A percentile compares a stretch with the other conserved stretches of the same genome.
Conservation (phyloP, 129 eudicot genomes). For the Apium graveolens region DNA sequence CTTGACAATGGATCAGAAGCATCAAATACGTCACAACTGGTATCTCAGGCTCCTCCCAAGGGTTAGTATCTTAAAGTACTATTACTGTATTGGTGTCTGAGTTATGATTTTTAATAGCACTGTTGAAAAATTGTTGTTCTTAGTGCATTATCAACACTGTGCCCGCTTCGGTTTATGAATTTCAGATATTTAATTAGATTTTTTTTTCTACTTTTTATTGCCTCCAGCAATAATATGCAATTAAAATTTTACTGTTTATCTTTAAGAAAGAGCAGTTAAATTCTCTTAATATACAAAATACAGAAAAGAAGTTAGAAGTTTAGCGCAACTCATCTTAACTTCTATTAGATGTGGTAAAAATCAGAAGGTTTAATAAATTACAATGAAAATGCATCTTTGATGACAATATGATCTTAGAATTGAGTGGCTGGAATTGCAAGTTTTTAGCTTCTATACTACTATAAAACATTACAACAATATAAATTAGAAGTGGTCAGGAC, state of each 20-base stretch:
- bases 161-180: neutral
- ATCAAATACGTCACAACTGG: slow-evolving; percentile 48
- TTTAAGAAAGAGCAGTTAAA: neutral
- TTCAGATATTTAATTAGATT: neutral
- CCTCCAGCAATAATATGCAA: neutral
- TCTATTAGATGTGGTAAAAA: neutral
- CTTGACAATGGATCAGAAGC: slow-evolving; percentile 56
- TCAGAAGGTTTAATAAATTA: neutral
- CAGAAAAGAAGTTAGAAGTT: neutral
- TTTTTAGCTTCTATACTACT: no score
- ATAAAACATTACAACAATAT: neutral
- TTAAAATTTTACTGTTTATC: neutral
- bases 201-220: no score
- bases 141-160: neutral
- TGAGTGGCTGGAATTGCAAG: neutral
- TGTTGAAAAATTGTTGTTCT: neutral
- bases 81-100: neutral
- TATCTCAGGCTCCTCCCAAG: slow-evolving; percentile 43
- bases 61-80: slow-evolving; percentile 36
- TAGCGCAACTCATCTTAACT: neutral
- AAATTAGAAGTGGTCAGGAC: neutral
- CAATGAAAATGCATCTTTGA: neutral
- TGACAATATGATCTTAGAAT: neutral
- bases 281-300: neutral
- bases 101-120: neutral